Conservation (phyloP, 139 green algal species). For the Chlorella sorokiniana region DNA sequence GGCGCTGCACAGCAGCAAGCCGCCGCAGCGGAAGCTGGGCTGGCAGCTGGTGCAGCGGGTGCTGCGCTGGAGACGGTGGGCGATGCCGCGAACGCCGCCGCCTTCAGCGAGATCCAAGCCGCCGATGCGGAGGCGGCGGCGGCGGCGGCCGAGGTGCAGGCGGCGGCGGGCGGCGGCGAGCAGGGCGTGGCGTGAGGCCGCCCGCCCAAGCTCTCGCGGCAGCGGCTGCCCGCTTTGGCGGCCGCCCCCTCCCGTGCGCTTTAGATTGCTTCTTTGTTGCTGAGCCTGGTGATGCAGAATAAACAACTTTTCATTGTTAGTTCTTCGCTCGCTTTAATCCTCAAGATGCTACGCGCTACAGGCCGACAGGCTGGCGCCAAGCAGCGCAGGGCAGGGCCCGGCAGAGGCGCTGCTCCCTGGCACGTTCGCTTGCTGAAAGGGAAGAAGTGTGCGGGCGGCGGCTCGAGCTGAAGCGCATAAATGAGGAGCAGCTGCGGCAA, state of each 20-base stretch:
- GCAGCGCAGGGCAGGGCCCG: background rate
- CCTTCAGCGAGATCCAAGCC: background rate
- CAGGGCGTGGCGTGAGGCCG: background rate
- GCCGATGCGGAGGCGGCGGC: background rate
- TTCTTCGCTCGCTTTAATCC: no score
- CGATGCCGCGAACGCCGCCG: background rate
- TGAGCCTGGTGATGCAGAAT: no score
- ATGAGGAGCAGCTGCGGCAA: no score
- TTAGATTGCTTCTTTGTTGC: no score
- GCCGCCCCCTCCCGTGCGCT: no score
- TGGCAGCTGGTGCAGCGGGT: background rate
- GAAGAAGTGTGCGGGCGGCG: no score
- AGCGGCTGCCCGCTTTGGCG: no score
- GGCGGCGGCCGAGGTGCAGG: background rate
- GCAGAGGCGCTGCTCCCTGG: no score
- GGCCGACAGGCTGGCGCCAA: background rate
- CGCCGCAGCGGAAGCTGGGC: background rate
- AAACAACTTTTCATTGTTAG: no score
- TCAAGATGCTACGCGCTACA: background rate
- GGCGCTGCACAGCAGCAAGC: background rate
- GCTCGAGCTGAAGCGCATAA: no score
- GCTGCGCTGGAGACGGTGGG: background rate
- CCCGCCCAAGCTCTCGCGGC: background rate
- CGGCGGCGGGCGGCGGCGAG: conserved; percentile 1
- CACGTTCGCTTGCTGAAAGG: no score